Evolutionary conservation across 495 filamentous ascomycete species (phyloP), one percentile per base, ranked within the genome.

Genomic region (Penicillium canariense): DNA sequence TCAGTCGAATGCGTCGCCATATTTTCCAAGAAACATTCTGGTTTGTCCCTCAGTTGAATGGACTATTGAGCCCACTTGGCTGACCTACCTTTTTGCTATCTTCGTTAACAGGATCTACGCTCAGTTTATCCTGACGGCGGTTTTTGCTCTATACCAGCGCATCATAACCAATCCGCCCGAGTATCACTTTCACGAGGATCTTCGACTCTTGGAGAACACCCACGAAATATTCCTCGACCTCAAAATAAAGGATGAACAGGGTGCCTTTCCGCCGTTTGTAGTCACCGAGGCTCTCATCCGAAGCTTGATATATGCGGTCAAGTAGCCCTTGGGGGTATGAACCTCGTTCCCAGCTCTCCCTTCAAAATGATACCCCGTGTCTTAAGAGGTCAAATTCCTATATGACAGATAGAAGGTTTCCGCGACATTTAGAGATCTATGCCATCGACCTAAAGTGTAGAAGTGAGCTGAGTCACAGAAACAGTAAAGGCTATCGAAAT

Each of bases 81-180:
- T 46, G 8, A 46, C 43, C 11, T n/a, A n/a, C 43, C 4, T 27
- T 5, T 20, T 6, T 12, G 12, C 20, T 23, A 2, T 10, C 28
- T 46, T 30, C 4, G n/a, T n/a, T 46, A 2, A 20, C 15, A 46
- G 43, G 43, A 46, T 46, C 8, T 46, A 46, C 25, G 43, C 43
- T 22, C 43, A 46, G n/a, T 46, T 30, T 5, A 46, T 46, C 4
- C 12, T 46, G 0, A 46, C 43, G 15, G 43, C 43, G 10, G 43
- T 30, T n/a, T 27, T 46, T 46, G 25, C 43, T 3, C 25, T 46
- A 12, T 46, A 46, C n/a, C 43, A 46, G 25, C 43, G 43, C 25
- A 27, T 46, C 43, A 46, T 9, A 2, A 30, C n/a, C 15, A 28
- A 26, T 27, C 12, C 25, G 2, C 0, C 25, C 2, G 26, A 15